A percentile compares a stretch with the other conserved stretches of the same genome.
These are phyloP conservation scores for Candida loeiensis DNA, from an alignment of 805 yeast species.

Conservation along the genomic window DNA sequence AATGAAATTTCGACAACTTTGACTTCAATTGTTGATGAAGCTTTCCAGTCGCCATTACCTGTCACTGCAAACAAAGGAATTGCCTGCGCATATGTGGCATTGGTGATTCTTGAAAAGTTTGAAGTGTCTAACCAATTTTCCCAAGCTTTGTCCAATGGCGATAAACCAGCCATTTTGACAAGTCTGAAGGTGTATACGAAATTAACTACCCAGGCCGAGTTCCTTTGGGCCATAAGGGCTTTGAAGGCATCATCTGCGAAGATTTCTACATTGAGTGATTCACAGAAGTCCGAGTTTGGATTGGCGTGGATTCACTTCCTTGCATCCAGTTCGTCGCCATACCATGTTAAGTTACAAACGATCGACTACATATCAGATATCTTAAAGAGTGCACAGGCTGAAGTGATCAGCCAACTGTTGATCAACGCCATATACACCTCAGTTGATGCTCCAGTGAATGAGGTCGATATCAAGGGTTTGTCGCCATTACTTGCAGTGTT, in stretches of 20 bases:
- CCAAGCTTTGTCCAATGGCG: constrained; percentile 27
- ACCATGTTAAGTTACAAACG: constrained; percentile 33
- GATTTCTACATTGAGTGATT: constrained; percentile 13
- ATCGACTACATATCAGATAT: constrained; percentile 27
- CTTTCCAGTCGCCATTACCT: constrained; percentile 50
- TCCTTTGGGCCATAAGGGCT: constrained; percentile 51
- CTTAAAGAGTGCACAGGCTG: constrained; percentile 15
- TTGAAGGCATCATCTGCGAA: constrained; percentile 30
- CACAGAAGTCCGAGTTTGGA: constrained; percentile 32
- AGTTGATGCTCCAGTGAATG: constrained; percentile 14
- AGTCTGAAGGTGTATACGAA: constrained; percentile 51
- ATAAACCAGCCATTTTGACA: constrained; percentile 47
- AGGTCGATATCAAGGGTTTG: constrained; percentile 15
- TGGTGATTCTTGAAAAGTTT: constrained; percentile 22
- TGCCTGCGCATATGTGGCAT: constrained; percentile 51
- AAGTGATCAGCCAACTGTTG: constrained; percentile 41
- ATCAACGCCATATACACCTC: constrained; percentile 38
- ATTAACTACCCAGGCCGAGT: constrained; percentile 42
- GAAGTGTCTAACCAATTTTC: constrained; percentile 9
- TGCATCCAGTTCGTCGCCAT: constrained; percentile 37
- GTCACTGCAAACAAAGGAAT: constrained; percentile 51
- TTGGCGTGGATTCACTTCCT: constrained; percentile 47
- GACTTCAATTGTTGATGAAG: constrained; percentile 36
- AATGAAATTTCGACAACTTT: constrained; percentile 21
- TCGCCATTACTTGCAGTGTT: constrained; percentile 24